Conservation (phyloP, 176 grass and related monocot genomes). For the Musa beccarii region DNA sequence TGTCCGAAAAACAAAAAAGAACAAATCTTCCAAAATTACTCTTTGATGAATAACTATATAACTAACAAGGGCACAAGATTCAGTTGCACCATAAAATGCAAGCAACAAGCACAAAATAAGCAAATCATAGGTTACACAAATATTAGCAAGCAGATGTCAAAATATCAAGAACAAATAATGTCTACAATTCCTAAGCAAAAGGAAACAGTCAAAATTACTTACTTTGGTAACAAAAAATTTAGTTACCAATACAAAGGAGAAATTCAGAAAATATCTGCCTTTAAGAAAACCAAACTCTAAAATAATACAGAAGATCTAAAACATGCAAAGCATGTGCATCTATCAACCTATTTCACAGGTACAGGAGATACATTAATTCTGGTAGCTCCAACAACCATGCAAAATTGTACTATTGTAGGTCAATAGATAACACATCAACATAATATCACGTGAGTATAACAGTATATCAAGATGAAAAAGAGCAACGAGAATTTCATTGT, state of each 20-base stretch:
- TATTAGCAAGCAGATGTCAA: neutral
- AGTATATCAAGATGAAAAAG: too few relatives aligned
- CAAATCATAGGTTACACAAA: neutral
- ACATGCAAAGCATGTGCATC: neutral
- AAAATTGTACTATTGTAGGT: neutral
- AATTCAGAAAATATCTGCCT: neutral
- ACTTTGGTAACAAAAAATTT: neutral
- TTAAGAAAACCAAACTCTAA: neutral
- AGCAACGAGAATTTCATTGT: neutral
- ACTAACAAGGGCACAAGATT: neutral
- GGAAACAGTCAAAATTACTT: neutral
- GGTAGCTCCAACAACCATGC: neutral
- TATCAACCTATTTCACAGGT: neutral
- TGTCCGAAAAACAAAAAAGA: conserved; percentile 24
- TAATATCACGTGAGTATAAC: neutral
- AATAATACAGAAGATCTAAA: neutral
- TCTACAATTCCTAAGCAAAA: neutral
- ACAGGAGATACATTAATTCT: neutral
- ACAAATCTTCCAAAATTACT: conserved; percentile 8
- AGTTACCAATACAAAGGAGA: neutral
- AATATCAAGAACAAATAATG: neutral
- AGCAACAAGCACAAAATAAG: neutral
- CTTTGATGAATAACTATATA: neutral
- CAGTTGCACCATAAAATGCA: neutral
- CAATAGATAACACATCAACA: neutral